A percentile compares a stretch with the other conserved stretches of the same genome.
phyloP scores from a whole-genome alignment of 257 asterid species.

The Solanum tarijense region DNA sequence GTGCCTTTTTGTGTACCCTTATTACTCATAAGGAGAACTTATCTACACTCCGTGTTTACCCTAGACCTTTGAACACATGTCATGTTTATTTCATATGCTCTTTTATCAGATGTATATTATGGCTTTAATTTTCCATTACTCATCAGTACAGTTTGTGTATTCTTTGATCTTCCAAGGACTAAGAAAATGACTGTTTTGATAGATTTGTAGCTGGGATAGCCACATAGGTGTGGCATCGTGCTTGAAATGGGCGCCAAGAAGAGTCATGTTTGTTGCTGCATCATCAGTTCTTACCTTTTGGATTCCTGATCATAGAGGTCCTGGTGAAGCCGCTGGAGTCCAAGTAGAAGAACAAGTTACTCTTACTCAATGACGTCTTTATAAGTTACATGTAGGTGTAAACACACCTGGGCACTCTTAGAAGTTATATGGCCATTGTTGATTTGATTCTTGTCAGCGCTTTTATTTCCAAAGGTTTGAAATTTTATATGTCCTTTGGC shows the following conservation, averaged over 20 bases:
- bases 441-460: background rate
- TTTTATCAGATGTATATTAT: background rate
- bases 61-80: background rate
- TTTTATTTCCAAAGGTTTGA: background rate
- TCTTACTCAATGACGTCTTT: background rate
- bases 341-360: conserved; percentile 7
- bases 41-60: background rate
- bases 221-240: conserved; percentile 62
- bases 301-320: conserved; percentile 51
- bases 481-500: background rate
- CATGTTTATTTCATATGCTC: background rate
- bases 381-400: background rate
- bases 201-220: conserved; percentile 81
- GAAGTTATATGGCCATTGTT: background rate
- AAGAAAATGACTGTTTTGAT: background rate
- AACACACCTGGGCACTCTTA: background rate
- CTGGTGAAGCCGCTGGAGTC: conserved; percentile 12
- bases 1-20: background rate
- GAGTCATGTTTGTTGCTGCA: conserved; percentile 83
- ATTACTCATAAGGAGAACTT: background rate
- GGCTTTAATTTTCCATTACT: background rate
- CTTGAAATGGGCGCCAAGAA: conserved; percentile 89
- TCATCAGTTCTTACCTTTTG: conserved; percentile 78
- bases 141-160: background rate
- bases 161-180: background rate